A percentile compares a stretch with the other conserved stretches of the same genome.
phyloP scores from a whole-genome alignment of 805 yeast genomes.

The Schwanniomyces sp. region DNA sequence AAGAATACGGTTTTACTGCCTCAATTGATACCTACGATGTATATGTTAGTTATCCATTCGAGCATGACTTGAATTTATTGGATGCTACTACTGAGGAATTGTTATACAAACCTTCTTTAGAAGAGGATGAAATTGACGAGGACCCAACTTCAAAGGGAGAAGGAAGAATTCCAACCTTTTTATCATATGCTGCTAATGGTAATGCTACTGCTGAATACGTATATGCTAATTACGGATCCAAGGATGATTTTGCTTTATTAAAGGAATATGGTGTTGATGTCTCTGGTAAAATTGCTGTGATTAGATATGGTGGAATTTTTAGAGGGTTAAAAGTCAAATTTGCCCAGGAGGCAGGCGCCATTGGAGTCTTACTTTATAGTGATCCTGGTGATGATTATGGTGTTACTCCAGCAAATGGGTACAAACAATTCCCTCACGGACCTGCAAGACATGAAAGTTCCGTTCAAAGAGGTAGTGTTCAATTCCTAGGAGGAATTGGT shows the following conservation, averaged over 20 bases:
- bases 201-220: conserved; percentile 55
- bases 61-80: conserved; percentile 39
- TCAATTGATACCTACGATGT: conserved; percentile 55
- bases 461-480: conserved; percentile 63
- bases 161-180: conserved; percentile 49
- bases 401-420: conserved; percentile 57
- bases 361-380: conserved; percentile 56
- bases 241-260: conserved; percentile 52
- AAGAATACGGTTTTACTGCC: conserved; percentile 51
- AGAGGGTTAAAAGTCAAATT: conserved; percentile 59
- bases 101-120: conserved; percentile 47
- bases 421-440: conserved; percentile 58
- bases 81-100: conserved; percentile 30
- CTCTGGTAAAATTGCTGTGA: conserved; percentile 57
- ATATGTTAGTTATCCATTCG: conserved; percentile 53
- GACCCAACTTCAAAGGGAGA: conserved; percentile 40
- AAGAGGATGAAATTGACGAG: conserved; percentile 47
- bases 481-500: conserved; percentile 49
- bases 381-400: conserved; percentile 63
- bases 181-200: conserved; percentile 67
- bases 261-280: conserved; percentile 40
- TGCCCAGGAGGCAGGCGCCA: conserved; percentile 63
- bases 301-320: conserved; percentile 51
- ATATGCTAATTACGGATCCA: conserved; percentile 60
- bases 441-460: conserved; percentile 63